Evolutionary conservation across 208 protist genomes (phyloP), one percentile per base, ranked within the genome.

Genomic region (Vickermania spadyakhi): DNA sequence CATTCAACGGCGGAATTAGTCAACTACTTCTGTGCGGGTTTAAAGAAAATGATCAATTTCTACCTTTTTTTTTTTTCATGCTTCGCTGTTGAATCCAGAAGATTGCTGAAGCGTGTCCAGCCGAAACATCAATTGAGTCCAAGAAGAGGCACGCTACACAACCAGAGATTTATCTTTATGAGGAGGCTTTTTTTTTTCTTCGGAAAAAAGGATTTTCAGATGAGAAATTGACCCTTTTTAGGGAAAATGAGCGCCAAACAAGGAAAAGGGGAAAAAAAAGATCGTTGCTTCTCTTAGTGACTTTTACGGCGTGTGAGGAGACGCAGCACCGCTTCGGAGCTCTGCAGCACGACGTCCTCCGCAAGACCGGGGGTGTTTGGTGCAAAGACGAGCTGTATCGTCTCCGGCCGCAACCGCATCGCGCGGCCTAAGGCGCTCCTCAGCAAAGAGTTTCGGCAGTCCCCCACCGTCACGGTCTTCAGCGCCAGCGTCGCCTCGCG

Each of bases 361-460:
- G 36, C 28, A 42, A 85, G 31, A 1, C 55, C 3, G 3, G 70
- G 63, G 4, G 52, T 23, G n/a, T 61, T 56, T 14, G 77, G 77
- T 5, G 66, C 73, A 57, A 84, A 84, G 13, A 41, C 53, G n/a
- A 86, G 61, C 27, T 22, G 29, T 14, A 84, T 25, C 21, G 51
- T n/a, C 3, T 70, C 53, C 31, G 28, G 50, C 3, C 59, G 41
- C 29, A 85, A 52, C n/a, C 69, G 72, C 53, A 85, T 51, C 5
- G 69, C 70, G 25, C 70, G 72, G 5, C 78, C 84, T 26, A 84
- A 56, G 2, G 73, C 73, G 23, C 66, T 79, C 57, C 78, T 58
- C 52, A 80, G 28, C 7, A 87, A 45, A 49, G 69, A 78, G 41
- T 69, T 28, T 54, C 75, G 69, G 1, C 85, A 60, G 70, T 90